A percentile compares a stretch with the other conserved stretches of the same genome.
These are phyloP conservation scores for Iris macrosiphon DNA, from an alignment of 106 monocot species.

Conservation along the genomic window DNA sequence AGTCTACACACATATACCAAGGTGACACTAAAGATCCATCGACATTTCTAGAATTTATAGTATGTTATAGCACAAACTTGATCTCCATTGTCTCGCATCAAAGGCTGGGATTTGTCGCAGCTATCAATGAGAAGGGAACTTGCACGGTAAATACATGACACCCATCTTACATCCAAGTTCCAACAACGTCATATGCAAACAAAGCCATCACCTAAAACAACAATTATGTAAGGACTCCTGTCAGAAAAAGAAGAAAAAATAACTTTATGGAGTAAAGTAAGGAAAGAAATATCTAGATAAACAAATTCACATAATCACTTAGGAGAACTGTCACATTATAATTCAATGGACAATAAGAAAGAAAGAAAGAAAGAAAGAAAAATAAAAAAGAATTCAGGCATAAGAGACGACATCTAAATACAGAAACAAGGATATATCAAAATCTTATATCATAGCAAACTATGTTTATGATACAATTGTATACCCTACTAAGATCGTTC, in stretches of 20 bases:
- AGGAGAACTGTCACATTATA: neutral
- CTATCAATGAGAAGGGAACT: neutral
- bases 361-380: neutral
- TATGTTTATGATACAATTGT: too few relatives aligned
- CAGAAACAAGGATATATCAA: too few relatives aligned
- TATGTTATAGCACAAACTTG: neutral
- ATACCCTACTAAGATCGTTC: too few relatives aligned
- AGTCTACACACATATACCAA: too few relatives aligned
- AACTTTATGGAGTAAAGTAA: neutral
- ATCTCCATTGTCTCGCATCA: neutral
- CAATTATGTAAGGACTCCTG: constrained; percentile 12
- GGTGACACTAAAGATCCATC: too few relatives aligned
- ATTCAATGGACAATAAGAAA: too few relatives aligned
- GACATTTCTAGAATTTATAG: neutral
- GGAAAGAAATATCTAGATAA: neutral
- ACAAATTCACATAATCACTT: neutral
- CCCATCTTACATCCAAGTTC: too few relatives aligned
- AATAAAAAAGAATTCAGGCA: too few relatives aligned
- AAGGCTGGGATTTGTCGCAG: neutral
- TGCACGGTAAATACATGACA: neutral
- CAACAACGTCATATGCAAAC: too few relatives aligned
- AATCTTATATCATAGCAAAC: too few relatives aligned
- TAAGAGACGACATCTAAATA: too few relatives aligned
- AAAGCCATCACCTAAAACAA: constrained; percentile 4
- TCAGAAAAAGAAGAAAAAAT: neutral